Base-by-base conservation (phyloP, 2,329 filamentous ascomycete genomes). In the Neonectria magnoliae region DNA sequence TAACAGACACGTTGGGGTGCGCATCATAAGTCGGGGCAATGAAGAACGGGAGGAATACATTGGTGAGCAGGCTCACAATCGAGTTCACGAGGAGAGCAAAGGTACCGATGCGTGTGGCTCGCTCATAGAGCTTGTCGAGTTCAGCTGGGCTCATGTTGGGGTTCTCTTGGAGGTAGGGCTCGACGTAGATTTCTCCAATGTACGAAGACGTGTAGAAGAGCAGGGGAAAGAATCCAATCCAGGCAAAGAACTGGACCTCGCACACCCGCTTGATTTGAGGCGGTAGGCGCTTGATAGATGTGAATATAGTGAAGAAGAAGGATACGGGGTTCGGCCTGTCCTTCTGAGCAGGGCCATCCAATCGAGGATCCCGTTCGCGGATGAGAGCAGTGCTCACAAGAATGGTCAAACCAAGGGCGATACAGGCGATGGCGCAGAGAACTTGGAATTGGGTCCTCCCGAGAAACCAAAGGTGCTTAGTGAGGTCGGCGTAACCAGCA, bases 181-280 rank as follows among this genome's bases (percentile, higher is more conserved):
- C 91, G 18, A 93, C 92, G 73, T 97, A 97, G 61, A 98, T 92
- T 76, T 97, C 93, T 66, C 93, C 94, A 71, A 98, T 91, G 78
- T 96, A 98, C 18, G 93, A 97, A 1, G 94, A 97, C 5, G 93
- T 93, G 82, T 98, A 98, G 81, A 97, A 98, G 3, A 98, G 85
- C 78, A 97, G 94, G 1, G 94, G 94, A 74, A 98, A 98, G 88
- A 95, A 98, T 57, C 93, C 95, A 61, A 98, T 90, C 94, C 94
- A 98, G 5, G 93, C 93, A 65, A 90, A 94, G 71, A 95, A 89
- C 76, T 96, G 92, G 0, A 94, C 91, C 68, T 90, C 82, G 75
- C 94, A 98, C 41, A 98, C 93, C 68, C 88, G 90, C 67, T 87
- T 87, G 68, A 96, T 93, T 78, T 97, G 94, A 0, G 90, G 90